phyloP scores from a whole-genome alignment of 2,329 filamentous ascomycete species.

The Hypoxylon sp. region DNA sequence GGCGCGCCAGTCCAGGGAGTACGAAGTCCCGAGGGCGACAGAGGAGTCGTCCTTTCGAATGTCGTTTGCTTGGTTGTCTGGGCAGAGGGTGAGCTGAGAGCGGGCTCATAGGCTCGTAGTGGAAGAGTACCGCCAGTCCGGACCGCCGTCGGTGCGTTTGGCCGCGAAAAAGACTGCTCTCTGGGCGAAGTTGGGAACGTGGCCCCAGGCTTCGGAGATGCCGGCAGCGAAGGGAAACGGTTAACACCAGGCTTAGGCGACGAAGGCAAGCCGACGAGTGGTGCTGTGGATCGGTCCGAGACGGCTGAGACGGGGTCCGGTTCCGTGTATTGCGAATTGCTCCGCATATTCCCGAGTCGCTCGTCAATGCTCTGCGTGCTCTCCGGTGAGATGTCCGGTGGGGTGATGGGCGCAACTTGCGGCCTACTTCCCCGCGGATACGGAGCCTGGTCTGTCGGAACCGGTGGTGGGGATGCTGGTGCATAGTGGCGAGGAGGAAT shows the following conservation, averaged over 20 bases:
- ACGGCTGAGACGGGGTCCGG: constrained; percentile 64
- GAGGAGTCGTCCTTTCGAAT: constrained; percentile 67
- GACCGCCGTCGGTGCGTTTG: constrained; percentile 66
- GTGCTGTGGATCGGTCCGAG: constrained; percentile 64
- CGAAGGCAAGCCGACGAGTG: constrained; percentile 64
- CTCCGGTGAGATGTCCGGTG: constrained; percentile 60
- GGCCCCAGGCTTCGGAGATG: constrained; percentile 53
- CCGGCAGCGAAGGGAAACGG: constrained; percentile 53
- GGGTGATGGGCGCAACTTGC: constrained; percentile 60
- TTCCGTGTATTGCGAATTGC: constrained; percentile 57
- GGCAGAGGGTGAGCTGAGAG: constrained; percentile 63
- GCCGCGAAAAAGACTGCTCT: constrained; percentile 62
- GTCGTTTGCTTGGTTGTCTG: constrained; percentile 73
- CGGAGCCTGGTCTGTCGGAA: constrained; percentile 62
- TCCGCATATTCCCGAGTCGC: constrained; percentile 61
- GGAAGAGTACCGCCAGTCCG: constrained; percentile 69
- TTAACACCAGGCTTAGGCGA: constrained; percentile 57
- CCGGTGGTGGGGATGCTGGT: constrained; percentile 68
- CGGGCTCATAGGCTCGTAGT: constrained; percentile 72
- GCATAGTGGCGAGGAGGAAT: constrained; percentile 71
- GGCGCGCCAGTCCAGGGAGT: constrained; percentile 73
- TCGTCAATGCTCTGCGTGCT: constrained; percentile 68
- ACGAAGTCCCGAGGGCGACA: constrained; percentile 68
- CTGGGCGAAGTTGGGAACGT: constrained; percentile 60
- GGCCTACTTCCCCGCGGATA: constrained; percentile 52